These are phyloP conservation scores for Lactuca saligna DNA, from an alignment of 129 eudicot genomes.

Conservation along the genomic window DNA sequence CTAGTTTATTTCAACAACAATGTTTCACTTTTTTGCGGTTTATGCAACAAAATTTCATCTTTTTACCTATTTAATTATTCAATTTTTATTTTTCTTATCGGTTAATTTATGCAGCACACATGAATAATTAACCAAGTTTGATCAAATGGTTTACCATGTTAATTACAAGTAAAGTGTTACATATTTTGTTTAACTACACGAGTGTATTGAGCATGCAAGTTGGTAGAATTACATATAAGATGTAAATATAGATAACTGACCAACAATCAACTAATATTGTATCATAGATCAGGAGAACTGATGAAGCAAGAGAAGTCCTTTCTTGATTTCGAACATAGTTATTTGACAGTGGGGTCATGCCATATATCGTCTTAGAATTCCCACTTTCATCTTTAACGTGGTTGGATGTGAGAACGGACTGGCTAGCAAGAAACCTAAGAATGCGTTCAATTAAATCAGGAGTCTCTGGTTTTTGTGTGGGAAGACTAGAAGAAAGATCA, in stretches of 20 bases:
- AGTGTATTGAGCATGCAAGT: too few relatives aligned
- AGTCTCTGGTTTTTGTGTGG: constrained; percentile 30
- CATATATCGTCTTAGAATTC: constrained; percentile 24
- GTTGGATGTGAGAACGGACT: constrained; percentile 19
- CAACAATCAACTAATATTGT: constrained; percentile 39
- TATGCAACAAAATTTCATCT: too few relatives aligned
- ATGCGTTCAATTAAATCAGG: constrained; percentile 39
- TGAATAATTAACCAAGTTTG: too few relatives aligned
- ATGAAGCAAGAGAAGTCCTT: constrained; percentile 32
- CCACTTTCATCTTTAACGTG: constrained; percentile 13
- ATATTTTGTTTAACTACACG: too few relatives aligned
- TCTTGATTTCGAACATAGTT: constrained; percentile 33
- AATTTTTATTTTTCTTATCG: too few relatives aligned
- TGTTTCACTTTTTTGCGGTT: too few relatives aligned
- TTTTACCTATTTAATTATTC: too few relatives aligned
- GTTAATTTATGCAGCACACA: too few relatives aligned
- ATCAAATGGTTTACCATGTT: too few relatives aligned
- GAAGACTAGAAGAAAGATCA: constrained; percentile 37
- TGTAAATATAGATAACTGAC: constrained; percentile 5
- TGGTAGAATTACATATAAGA: too few relatives aligned
- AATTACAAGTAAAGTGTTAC: too few relatives aligned
- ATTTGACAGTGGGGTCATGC: constrained; percentile 32
- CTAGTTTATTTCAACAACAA: too few relatives aligned
- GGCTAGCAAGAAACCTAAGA: constrained; percentile 34
- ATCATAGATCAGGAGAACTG: constrained; percentile 28